Evolutionary conservation across 108 stramenopile genomes (phyloP).

Genomic region (Fragilaria radians): DNA sequence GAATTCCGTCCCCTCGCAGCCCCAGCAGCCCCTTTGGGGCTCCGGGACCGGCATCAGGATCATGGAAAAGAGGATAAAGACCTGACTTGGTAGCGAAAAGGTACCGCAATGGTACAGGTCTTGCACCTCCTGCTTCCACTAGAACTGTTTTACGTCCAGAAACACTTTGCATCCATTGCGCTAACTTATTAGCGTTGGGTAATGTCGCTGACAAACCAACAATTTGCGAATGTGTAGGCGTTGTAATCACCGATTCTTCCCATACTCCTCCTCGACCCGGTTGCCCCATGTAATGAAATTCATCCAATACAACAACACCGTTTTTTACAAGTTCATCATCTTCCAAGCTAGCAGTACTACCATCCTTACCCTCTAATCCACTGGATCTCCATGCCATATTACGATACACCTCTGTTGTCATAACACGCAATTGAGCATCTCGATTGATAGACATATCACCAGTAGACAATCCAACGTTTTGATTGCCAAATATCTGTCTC

Average conservation of each 20-base stretch:
- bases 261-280: slow-evolving; percentile 89
- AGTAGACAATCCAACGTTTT: slow-evolving; percentile 49
- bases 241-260: slow-evolving; percentile 91
- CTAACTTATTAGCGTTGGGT: slow-evolving; percentile 62
- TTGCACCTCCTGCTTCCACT: slow-evolving; percentile 60
- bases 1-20: slow-evolving; percentile 57
- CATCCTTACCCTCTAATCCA: slow-evolving; percentile 5
- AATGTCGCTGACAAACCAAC: slow-evolving; percentile 90
- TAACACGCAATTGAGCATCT: slow-evolving; percentile 77
- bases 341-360: slow-evolving; percentile 2
- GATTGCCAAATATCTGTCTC: slow-evolving; percentile 64
- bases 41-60: slow-evolving; percentile 75
- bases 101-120: slow-evolving; percentile 92
- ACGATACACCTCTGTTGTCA: slow-evolving; percentile 95
- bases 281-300: slow-evolving; percentile 97
- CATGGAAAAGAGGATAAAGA: slow-evolving; percentile 67
- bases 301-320: slow-evolving; percentile 88
- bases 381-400: slow-evolving; percentile 83
- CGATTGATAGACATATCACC: slow-evolving; percentile 87
- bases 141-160: slow-evolving; percentile 70
- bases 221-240: slow-evolving; percentile 75
- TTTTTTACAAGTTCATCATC: slow-evolving; percentile 54
- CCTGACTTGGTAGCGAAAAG: slow-evolving; percentile 75
- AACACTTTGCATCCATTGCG: slow-evolving; percentile 75
- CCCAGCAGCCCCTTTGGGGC: slow-evolving; percentile 64